These are phyloP conservation scores for Phytopythium boreale DNA, from an alignment of 352 stramenopile genomes.

Conservation along the genomic window DNA sequence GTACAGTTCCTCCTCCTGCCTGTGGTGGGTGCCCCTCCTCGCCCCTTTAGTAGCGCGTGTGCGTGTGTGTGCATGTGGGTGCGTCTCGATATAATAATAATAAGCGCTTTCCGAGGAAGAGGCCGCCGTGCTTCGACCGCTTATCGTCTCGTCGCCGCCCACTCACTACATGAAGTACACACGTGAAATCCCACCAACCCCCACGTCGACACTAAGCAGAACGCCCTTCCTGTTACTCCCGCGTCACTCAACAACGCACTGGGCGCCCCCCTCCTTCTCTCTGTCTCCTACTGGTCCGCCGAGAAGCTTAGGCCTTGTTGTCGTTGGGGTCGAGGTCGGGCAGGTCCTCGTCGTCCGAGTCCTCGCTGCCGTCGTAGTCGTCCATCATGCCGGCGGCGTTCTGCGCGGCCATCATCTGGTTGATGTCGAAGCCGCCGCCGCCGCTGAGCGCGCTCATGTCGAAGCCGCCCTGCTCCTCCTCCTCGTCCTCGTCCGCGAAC, in stretches of 20 bases:
- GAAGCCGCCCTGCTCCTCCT: conserved; percentile 85
- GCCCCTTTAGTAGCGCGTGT: no score
- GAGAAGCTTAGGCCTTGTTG: conserved; percentile 13
- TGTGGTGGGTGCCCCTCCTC: not conserved
- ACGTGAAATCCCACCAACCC: no score
- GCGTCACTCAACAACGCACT: not conserved
- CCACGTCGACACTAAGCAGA: not conserved
- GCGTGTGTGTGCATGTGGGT: not conserved
- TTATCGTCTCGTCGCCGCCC: no score
- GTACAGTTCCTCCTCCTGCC: not conserved
- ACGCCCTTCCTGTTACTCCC: not conserved
- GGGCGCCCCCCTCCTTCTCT: not conserved
- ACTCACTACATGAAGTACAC: no score
- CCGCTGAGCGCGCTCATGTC: conserved; percentile 86
- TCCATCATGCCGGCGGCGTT: conserved; percentile 67
- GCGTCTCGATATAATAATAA: conserved; percentile 1
- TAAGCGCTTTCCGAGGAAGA: not conserved
- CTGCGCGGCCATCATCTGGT: conserved; percentile 91
- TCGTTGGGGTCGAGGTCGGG: conserved; percentile 78
- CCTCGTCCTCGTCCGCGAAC: conserved; percentile 97
- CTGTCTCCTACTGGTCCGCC: not conserved
- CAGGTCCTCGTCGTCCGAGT: conserved; percentile 84
- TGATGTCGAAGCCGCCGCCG: conserved; percentile 93
- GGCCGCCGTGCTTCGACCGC: no score
- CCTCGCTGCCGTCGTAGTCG: conserved; percentile 38